Base-by-base conservation (phyloP, 768 basidiomycete genomes). In the Mycena alexandri region DNA sequence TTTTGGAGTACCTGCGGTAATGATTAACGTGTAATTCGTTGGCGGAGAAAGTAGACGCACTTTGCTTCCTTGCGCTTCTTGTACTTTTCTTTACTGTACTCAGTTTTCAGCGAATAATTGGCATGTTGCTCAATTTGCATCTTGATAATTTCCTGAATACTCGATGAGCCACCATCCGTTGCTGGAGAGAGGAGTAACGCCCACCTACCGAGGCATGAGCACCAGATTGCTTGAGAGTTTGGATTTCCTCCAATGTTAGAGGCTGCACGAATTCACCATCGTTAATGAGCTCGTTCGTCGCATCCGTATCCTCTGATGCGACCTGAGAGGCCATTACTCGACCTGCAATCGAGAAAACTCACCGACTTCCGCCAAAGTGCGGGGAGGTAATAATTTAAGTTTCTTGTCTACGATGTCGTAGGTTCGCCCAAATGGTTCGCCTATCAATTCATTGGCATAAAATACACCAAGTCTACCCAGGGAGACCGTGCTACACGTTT, bases 11-110 rank as follows among this genome's bases (percentile, higher is more conserved):
- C 73, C 96, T 99, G 67, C 34, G 47, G 53, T 66, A 52, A 44
- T 56, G 10, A 53, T 43, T 53, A 47, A n/a, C 8, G 11, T 38
- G 36, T 33, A 22, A 65, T 38, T 21, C 25, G 41, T 24, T 44
- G 57, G 46, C 13, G 41, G 51, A 46, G 21, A 51, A 44, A 42
- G 29, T 17, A 5, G 17, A 77, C 90, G 71, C 75, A 97, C 96
- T 99, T 99, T 63, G 94, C 95, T 80, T 96, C 94, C 78, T 99
- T 99, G 43, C 95, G 86, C 78, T 96, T 97, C 77, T 89, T 92
- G 80, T 98, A 99, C 77, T 99, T 99, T 75, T 99, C 96, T 79
- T 99, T 99, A 79, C 94, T 96, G 79, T 96, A 99, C 78, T 97
- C 98, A 1, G 96, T 99, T 80, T 99, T 99, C 54, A 99, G 82